Percentiles rank a stretch among this genome's conserved stretches.
Evolutionary conservation across 23 red algal genomes (phyloP).

Genomic region (Chondrus crispus): DNA sequence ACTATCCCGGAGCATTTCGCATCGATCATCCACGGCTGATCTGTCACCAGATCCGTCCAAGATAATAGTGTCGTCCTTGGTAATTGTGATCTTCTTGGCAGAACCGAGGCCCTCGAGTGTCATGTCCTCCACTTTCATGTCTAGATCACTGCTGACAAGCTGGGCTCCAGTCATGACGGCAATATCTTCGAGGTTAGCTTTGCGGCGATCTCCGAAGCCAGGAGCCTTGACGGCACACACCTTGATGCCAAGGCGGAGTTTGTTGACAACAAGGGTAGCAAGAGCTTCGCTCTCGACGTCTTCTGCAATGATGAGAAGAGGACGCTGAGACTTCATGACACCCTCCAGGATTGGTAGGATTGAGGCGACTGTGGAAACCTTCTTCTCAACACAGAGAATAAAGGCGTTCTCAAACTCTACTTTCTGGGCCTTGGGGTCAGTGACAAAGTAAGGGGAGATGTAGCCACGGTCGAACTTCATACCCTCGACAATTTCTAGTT

Average conservation of each 20-base stretch:
- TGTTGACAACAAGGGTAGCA: constrained; percentile 97
- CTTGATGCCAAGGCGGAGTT: constrained; percentile 94
- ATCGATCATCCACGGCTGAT: constrained; percentile 68
- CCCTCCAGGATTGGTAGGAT: constrained; percentile 89
- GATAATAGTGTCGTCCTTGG: constrained; percentile 97
- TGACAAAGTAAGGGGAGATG: constrained; percentile 98
- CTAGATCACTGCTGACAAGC: constrained; percentile 84
- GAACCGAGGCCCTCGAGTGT: constrained; percentile 69
- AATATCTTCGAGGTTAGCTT: constrained; percentile 94
- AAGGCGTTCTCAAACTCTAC: constrained; percentile 90
- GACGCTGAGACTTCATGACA: constrained; percentile 83
- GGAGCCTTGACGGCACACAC: constrained; percentile 97
- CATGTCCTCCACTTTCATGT: constrained; percentile 93
- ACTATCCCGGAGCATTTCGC: constrained; percentile 82
- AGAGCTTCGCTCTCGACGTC: constrained; percentile 99
- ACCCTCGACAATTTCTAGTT: constrained; percentile 97
- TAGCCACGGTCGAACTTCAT: constrained; percentile 97
- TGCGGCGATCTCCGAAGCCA: constrained; percentile 94
- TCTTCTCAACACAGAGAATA: constrained; percentile 89
- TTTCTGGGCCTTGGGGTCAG: constrained; percentile 92
- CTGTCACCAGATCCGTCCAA: constrained; percentile 71
- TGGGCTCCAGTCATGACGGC: constrained; percentile 74
- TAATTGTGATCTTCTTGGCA: constrained; percentile 92
- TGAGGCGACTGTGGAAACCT: constrained; percentile 77
- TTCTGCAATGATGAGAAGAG: constrained; percentile 96